A percentile compares a stretch with the other conserved stretches of the same genome.
Conservation (phyloP, 2,329 filamentous ascomycete species). For the Epichloe sp. region DNA sequence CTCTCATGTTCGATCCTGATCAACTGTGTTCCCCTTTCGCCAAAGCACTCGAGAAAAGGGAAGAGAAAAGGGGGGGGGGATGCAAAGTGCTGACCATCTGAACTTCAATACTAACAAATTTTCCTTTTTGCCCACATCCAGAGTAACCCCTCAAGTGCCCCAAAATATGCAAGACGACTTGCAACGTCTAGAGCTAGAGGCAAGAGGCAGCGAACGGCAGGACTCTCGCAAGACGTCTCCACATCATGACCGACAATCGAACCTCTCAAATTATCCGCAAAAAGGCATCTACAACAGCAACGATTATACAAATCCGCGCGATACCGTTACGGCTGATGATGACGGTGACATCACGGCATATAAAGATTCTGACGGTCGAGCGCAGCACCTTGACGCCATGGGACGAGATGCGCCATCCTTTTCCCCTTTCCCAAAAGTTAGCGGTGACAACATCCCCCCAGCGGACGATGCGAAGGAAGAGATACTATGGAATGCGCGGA, state of each 20-base stretch:
- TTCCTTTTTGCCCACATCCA: conserved; percentile 27
- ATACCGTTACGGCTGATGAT: conserved; percentile 18
- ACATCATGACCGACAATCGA: conserved; percentile 30
- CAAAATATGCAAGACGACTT: conserved; percentile 94
- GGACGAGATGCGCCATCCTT: conserved; percentile 57
- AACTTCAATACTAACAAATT: conserved; percentile 24
- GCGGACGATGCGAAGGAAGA: conserved; percentile 91
- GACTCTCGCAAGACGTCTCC: conserved; percentile 17
- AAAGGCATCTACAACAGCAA: conserved; percentile 7
- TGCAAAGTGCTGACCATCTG: conserved; percentile 9
- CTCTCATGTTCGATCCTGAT: not conserved
- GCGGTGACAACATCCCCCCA: conserved; percentile 82
- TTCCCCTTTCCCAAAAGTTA: conserved; percentile 81
- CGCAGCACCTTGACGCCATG: conserved; percentile 27
- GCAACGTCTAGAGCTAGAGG: conserved; percentile 78
- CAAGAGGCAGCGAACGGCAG: conserved; percentile 33
- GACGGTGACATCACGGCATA: conserved; percentile 25
- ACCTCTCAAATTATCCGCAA: conserved; percentile 27
- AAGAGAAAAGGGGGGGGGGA: not conserved
- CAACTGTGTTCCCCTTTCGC: not conserved
- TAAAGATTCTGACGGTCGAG: conserved; percentile 24
- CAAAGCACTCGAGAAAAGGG: not conserved
- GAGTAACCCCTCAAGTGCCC: conserved; percentile 88
- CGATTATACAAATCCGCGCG: not conserved
- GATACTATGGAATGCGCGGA: conserved; percentile 71